Evolutionary conservation across 2,329 filamentous ascomycete genomes (phyloP).

Genomic region (Byssochlamys sp.): DNA sequence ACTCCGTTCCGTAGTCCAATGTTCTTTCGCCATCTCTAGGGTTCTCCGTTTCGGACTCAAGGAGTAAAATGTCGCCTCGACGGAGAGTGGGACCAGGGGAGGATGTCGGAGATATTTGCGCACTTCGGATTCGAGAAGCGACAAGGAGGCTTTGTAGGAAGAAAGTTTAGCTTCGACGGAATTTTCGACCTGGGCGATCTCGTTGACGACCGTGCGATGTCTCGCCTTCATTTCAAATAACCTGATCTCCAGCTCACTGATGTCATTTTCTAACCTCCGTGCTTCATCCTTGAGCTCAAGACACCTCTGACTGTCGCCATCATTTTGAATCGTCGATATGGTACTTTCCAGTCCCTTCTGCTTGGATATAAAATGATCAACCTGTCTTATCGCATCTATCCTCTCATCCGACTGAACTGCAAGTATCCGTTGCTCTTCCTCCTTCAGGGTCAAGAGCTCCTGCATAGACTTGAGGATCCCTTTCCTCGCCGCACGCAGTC

Average conservation of each 20-base stretch:
- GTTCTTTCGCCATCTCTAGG: constrained; percentile 50
- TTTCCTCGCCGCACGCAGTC: constrained; percentile 44
- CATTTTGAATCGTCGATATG: constrained; percentile 40
- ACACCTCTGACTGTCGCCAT: constrained; percentile 36
- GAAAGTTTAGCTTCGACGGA: constrained; percentile 49
- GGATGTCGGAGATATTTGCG: constrained; percentile 43
- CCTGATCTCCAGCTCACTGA: constrained; percentile 47
- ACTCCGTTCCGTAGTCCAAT: constrained; percentile 44
- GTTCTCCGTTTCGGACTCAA: constrained; percentile 50
- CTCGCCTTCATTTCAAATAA: constrained; percentile 47
- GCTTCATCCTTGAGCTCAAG: constrained; percentile 43
- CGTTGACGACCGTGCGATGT: constrained; percentile 44
- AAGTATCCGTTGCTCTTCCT: constrained; percentile 46
- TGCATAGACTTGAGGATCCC: constrained; percentile 50
- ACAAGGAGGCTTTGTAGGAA: constrained; percentile 48
- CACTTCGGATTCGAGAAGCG: constrained; percentile 47
- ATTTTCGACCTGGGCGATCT: constrained; percentile 47
- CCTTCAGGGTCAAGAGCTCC: constrained; percentile 47
- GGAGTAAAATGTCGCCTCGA: constrained; percentile 34
- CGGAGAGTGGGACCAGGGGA: constrained; percentile 31
- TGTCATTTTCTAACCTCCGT: constrained; percentile 45
- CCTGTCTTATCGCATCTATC: constrained; percentile 39
- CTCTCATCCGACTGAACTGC: constrained; percentile 37
- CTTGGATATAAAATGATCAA: constrained; percentile 44
- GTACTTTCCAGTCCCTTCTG: constrained; percentile 41